phyloP scores from a whole-genome alignment of 345 rosid genomes.

The Geranium rotundifolium region DNA sequence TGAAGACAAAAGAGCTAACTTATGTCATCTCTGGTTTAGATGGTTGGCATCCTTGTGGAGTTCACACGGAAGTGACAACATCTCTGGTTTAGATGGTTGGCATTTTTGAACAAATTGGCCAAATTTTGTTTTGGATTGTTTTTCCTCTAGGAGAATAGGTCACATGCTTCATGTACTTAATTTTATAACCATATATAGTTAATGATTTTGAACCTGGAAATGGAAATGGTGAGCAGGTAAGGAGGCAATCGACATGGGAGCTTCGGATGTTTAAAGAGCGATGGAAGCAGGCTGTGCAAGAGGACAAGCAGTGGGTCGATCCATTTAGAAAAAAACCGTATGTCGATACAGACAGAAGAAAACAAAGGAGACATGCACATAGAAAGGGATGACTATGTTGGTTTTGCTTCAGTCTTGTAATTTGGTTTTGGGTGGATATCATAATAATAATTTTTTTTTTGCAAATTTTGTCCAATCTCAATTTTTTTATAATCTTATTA shows the following conservation, averaged over 20 bases:
- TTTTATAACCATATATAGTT: too few relatives aligned
- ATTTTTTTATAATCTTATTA: too few relatives aligned
- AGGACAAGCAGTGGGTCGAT: conserved; percentile 66
- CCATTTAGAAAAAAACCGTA: conserved; percentile 20
- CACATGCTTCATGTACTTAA: too few relatives aligned
- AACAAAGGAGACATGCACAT: conserved; percentile 5
- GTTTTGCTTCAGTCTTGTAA: neutral
- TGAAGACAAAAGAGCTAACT: too few relatives aligned
- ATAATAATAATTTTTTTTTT: conserved; percentile 17
- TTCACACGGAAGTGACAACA: too few relatives aligned
- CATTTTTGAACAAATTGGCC: too few relatives aligned
- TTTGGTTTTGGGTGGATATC: neutral
- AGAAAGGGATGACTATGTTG: neutral
- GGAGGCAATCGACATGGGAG: conserved; percentile 92
- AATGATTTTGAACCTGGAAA: too few relatives aligned
- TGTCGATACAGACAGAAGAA: conserved; percentile 3
- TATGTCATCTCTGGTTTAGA: too few relatives aligned
- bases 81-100: too few relatives aligned
- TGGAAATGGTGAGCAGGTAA: conserved; percentile 34
- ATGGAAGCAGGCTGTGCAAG: conserved; percentile 61
- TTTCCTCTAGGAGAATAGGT: too few relatives aligned
- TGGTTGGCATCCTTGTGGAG: too few relatives aligned
- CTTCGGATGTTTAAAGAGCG: conserved; percentile 56
- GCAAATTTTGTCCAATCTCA: neutral
- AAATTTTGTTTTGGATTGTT: too few relatives aligned